Conservation (phyloP, 2,329 filamentous ascomycete species). For the Trichophyton schoenleinii region DNA sequence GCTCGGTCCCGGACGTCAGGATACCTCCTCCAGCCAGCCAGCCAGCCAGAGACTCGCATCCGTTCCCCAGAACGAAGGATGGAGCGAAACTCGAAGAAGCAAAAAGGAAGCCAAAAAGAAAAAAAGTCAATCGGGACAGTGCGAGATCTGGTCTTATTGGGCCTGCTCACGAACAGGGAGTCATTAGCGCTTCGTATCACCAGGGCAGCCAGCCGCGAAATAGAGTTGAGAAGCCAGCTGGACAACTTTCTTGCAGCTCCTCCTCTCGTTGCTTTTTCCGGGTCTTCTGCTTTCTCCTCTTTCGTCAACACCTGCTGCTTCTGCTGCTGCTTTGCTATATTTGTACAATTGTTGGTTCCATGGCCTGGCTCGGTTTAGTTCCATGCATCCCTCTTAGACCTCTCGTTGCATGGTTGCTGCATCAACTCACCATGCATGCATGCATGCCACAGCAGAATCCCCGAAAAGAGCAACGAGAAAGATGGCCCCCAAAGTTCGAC, state of each 20-base stretch:
- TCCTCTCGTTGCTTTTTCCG: not conserved
- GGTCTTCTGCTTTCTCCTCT: not conserved
- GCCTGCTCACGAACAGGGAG: not conserved
- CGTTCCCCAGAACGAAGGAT: no score
- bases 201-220: conserved; percentile 4
- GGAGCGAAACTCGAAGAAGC: not conserved
- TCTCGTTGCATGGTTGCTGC: not conserved
- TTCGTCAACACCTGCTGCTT: no score
- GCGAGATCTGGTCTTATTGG: conserved; percentile 1
- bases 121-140: not conserved
- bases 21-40: not conserved
- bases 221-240: conserved; percentile 1
- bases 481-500: not conserved
- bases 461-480: not conserved
- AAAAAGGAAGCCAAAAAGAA: not conserved
- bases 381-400: not conserved
- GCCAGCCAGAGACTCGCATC: not conserved
- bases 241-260: not conserved
- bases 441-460: not conserved
- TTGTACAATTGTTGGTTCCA: not conserved
- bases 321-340: not conserved
- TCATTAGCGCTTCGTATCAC: conserved; percentile 6
- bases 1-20: not conserved
- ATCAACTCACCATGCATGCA: not conserved
- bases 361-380: not conserved